Evolutionary conservation across 2,329 filamentous ascomycete species (phyloP).

Genomic region (Trichophyton schoenleinii): DNA sequence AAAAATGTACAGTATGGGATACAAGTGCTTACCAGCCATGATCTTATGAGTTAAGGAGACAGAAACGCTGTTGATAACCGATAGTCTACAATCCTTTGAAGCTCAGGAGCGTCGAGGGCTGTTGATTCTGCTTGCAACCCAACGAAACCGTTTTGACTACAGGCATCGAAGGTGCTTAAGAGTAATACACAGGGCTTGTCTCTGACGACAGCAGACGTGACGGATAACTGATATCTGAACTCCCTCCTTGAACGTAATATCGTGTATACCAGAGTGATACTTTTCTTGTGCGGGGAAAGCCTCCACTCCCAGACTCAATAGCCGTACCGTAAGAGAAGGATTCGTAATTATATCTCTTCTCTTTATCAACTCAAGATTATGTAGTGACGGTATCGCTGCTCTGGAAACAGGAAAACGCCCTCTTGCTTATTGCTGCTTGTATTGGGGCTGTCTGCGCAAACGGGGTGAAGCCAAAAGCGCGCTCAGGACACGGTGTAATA

Average conservation of each 20-base stretch:
- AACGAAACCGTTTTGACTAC: slow-evolving; percentile 24
- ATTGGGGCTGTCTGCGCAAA: neutral
- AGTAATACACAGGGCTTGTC: slow-evolving; percentile 25
- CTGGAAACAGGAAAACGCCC: neutral
- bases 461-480: neutral
- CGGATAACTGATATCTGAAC: slow-evolving; percentile 19
- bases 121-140: slow-evolving; percentile 12
- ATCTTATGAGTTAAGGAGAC: slow-evolving; percentile 18
- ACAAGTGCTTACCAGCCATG: slow-evolving; percentile 51
- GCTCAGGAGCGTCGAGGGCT: slow-evolving; percentile 7
- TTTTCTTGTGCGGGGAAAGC: neutral
- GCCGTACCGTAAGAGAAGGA: neutral
- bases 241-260: slow-evolving; percentile 7
- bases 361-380: neutral
- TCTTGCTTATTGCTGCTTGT: neutral
- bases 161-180: slow-evolving; percentile 26
- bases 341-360: neutral
- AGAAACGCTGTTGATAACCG: slow-evolving; percentile 16
- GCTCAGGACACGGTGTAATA: neutral
- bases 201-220: slow-evolving; percentile 20
- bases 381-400: neutral
- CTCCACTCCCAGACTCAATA: neutral
- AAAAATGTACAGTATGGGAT: slow-evolving; percentile 15
- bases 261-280: neutral
- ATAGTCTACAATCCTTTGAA: slow-evolving; percentile 27